Base-by-base conservation (phyloP, 1,284 basidiomycete species). In the Spongiforma sp. region DNA sequence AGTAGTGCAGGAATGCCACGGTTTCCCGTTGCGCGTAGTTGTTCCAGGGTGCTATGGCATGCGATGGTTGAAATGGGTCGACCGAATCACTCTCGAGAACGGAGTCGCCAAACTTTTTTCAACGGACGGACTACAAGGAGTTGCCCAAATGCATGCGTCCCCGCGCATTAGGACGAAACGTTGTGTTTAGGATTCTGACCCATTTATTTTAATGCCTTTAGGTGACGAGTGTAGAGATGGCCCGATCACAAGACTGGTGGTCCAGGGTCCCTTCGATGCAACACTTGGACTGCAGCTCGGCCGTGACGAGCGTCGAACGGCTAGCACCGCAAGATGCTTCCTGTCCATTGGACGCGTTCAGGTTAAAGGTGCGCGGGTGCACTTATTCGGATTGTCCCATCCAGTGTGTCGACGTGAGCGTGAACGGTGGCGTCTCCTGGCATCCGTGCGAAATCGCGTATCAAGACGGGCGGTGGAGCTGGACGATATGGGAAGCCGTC, bases 11-110 rank as follows among this genome's bases (percentile, higher is more conserved):
- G 75, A 84, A 79, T 54, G 94, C 94, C 90, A 90, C 62, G 91
- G 91, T 0, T 89, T 84, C 10, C 91, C 91, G 1, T 69, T 93
- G n/a, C 84, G 91, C 11, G 77, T 89, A 5, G 85, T 93, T 41
- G 85, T 89, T 3, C 91, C 91, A 0, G 90, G 91, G 2, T 87
- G 84, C 69, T 81, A 87, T 17, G 91, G 90, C 17, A 91, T 89
- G 24, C 85, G 91, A 21, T 91, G 90, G 88, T 89, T 92, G 24
- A 93, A 93, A 80, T 93, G 91, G 91, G 78, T 91, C 0, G 88
- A 90, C 68, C 84, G 78, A 3, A 85, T 91, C 68, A 78, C 79
- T 90, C 58, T 84, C 86, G 7, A 63, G 75, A 0, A 70, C 77
- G 14, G 89, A 90, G 73, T 89, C 87, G 3, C 81, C 82, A 24